phyloP scores from a whole-genome alignment of 2,329 filamentous ascomycete species.

The Neofusicoccum parvum region DNA sequence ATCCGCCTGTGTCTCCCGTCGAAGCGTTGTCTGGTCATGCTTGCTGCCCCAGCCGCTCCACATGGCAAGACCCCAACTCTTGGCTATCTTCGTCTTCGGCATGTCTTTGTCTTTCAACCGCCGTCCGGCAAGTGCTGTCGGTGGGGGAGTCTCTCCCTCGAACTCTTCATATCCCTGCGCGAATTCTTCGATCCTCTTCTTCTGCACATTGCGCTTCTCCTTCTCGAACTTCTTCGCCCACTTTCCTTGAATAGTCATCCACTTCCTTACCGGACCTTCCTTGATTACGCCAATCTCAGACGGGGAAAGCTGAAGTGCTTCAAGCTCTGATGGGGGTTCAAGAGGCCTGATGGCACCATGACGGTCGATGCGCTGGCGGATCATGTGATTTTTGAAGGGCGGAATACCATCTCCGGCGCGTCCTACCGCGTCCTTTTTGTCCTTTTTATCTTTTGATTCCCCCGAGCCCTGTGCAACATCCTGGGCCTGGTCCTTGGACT shows the following conservation, averaged over 20 bases:
- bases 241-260: constrained; percentile 72
- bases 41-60: constrained; percentile 90
- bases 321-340: constrained; percentile 63
- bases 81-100: constrained; percentile 58
- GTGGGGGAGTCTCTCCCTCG: constrained; percentile 74
- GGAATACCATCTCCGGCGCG: constrained; percentile 84
- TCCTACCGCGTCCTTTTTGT: constrained; percentile 57
- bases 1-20: constrained; percentile 23
- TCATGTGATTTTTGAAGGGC: constrained; percentile 81
- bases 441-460: background rate
- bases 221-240: constrained; percentile 75
- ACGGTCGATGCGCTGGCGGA: constrained; percentile 81
- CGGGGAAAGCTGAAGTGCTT: constrained; percentile 64
- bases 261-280: constrained; percentile 75
- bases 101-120: constrained; percentile 53
- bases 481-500: background rate
- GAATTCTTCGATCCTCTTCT: constrained; percentile 72
- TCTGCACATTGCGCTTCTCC: constrained; percentile 71
- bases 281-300: constrained; percentile 78
- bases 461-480: background rate
- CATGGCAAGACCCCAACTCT: constrained; percentile 75
- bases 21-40: constrained; percentile 76
- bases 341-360: constrained; percentile 75
- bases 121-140: constrained; percentile 77
- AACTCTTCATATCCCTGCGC: constrained; percentile 67